Conservation (phyloP, 768 basidiomycete species). For the Chalciporus sphaerocephalus region DNA sequence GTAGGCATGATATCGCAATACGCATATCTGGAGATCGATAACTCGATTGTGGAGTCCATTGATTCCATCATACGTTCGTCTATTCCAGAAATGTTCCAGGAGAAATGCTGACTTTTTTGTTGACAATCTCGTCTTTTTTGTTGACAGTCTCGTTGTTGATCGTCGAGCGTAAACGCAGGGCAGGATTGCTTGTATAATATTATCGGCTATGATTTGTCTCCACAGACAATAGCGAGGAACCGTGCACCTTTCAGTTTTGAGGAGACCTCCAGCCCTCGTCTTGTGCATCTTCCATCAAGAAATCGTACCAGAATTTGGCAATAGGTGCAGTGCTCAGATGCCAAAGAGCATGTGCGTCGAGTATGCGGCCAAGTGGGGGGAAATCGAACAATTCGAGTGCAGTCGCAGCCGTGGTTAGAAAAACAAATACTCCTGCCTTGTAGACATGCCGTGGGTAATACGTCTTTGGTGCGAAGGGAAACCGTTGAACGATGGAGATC, state of each 20-base stretch:
- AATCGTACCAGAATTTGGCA: conserved; percentile 79
- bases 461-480: conserved; percentile 47
- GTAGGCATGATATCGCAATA: conserved; percentile 34
- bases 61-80: conserved; percentile 35
- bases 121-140: conserved; percentile 27
- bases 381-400: conserved; percentile 89
- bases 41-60: conserved; percentile 29
- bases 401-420: conserved; percentile 69
- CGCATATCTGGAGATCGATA: conserved; percentile 35
- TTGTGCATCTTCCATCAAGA: conserved; percentile 66
- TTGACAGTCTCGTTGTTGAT: conserved; percentile 32
- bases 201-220: not conserved
- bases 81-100: not conserved
- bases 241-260: conserved; percentile 19
- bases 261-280: conserved; percentile 63
- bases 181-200: conserved; percentile 8
- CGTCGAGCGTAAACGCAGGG: conserved; percentile 27
- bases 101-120: conserved; percentile 1
- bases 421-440: conserved; percentile 58
- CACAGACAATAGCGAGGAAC: not conserved
- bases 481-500: conserved; percentile 47
- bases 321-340: conserved; percentile 82
- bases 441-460: conserved; percentile 56
- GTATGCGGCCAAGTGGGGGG: conserved; percentile 63
- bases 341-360: conserved; percentile 95